A percentile compares a stretch with the other conserved stretches of the same genome.
Conservation (phyloP, 257 asterid genomes). For the Mitragyna speciosa region DNA sequence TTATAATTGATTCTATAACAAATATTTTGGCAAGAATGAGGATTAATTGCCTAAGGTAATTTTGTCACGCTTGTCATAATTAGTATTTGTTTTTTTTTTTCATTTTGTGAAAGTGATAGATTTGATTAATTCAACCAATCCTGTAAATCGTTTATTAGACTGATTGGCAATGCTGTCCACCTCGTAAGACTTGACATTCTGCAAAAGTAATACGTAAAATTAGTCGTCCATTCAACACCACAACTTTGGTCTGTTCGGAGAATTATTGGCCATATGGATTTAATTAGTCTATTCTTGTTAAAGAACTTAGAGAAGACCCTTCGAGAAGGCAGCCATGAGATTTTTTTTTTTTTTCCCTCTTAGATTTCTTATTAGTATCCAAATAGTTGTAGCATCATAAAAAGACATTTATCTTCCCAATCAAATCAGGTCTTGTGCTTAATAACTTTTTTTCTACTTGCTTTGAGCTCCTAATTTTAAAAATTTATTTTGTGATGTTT, state of each 20-base stretch:
- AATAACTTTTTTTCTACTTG: no score
- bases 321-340: background rate
- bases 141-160: background rate
- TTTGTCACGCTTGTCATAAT: no score
- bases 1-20: no score
- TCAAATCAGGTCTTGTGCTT: no score
- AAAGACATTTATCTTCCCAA: no score
- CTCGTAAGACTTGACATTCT: background rate
- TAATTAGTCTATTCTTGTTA: background rate
- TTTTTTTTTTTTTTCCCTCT: no score
- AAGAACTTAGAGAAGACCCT: background rate
- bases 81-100: background rate
- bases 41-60: no score
- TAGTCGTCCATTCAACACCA: background rate
- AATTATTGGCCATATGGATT: background rate
- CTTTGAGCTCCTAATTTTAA: no score
- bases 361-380: no score
- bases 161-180: background rate
- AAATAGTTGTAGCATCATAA: no score
- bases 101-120: background rate
- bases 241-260: background rate
- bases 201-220: no score
- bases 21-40: background rate
- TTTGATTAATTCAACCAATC: constrained; percentile 2
- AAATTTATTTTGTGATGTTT: no score